Evolutionary conservation across 768 basidiomycete species (phyloP).

Genomic region (Sarcomyxa edulis): DNA sequence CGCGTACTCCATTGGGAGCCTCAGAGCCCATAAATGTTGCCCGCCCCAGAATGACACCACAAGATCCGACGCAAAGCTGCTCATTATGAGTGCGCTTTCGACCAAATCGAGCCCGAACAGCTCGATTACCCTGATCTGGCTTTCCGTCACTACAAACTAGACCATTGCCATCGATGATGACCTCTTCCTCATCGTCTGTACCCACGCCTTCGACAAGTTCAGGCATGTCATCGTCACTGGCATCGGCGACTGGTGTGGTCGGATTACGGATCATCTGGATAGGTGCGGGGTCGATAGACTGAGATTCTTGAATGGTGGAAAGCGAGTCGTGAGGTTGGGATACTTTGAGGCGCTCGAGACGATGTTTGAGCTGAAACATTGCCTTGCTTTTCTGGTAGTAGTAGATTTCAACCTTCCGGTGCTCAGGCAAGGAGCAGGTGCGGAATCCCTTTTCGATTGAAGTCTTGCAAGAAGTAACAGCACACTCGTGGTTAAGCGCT

Average conservation of each 20-base stretch:
- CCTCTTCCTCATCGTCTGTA: slow-evolving; percentile 17
- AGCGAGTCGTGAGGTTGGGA: no score
- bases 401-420: slow-evolving; percentile 16
- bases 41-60: slow-evolving; percentile 25
- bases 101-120: slow-evolving; percentile 19
- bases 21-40: slow-evolving; percentile 28
- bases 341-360: slow-evolving; percentile 11
- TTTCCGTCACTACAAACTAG: slow-evolving; percentile 20
- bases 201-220: no score
- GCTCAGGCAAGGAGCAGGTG: slow-evolving; percentile 16
- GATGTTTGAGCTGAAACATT: slow-evolving; percentile 23
- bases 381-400: slow-evolving; percentile 13
- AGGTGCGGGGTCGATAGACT: no score
- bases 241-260: no score
- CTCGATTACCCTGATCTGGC: slow-evolving; percentile 16
- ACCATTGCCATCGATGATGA: slow-evolving; percentile 8
- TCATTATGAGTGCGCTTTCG: slow-evolving; percentile 28
- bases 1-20: slow-evolving; percentile 19
- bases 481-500: slow-evolving; percentile 9
- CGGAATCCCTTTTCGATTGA: slow-evolving; percentile 4
- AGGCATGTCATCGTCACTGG: neutral
- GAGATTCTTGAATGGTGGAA: neutral
- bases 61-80: slow-evolving; percentile 22
- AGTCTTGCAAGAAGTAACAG: slow-evolving; percentile 8
- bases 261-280: no score